Conservation (phyloP, 1,284 basidiomycete species). For the Chondrostereum purpureum region DNA sequence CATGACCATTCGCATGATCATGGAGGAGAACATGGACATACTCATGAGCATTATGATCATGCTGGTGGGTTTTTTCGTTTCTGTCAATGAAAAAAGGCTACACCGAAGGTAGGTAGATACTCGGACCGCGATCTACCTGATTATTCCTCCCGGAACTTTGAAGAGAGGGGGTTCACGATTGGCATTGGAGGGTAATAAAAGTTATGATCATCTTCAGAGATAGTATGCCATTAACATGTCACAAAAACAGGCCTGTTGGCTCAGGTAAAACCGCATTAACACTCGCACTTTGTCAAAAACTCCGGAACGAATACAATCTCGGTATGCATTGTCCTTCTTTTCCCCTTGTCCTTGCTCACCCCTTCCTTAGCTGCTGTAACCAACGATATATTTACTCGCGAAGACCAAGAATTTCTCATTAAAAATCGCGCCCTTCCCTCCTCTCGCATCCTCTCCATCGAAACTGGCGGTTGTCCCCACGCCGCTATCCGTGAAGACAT, state of each 20-base stretch:
- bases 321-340: slow-evolving; percentile 40
- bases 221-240: background rate
- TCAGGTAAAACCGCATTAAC: slow-evolving; percentile 97
- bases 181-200: slow-evolving; percentile 89
- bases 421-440: slow-evolving; percentile 83
- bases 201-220: too few species aligned
- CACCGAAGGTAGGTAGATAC: slow-evolving; percentile 67
- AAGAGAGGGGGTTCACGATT: slow-evolving; percentile 92
- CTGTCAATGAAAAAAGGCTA: slow-evolving; percentile 1
- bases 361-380: slow-evolving; percentile 76
- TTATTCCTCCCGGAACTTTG: slow-evolving; percentile 79
- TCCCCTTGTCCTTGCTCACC: slow-evolving; percentile 5
- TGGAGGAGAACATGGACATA: slow-evolving; percentile 77
- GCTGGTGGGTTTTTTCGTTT: slow-evolving; percentile 48
- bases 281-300: slow-evolving; percentile 81
- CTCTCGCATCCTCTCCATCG: slow-evolving; percentile 89
- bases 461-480: slow-evolving; percentile 94
- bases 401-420: slow-evolving; percentile 97
- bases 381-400: slow-evolving; percentile 95
- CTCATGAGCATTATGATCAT: slow-evolving; percentile 86
- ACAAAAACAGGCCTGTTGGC: slow-evolving; percentile 85
- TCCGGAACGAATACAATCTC: slow-evolving; percentile 86
- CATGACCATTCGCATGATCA: slow-evolving; percentile 36
- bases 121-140: slow-evolving; percentile 90
- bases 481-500: slow-evolving; percentile 97